These are phyloP conservation scores for Aspergillus fumigatiaffinis DNA, from an alignment of 2,329 filamentous ascomycete species.

Conservation along the genomic window DNA sequence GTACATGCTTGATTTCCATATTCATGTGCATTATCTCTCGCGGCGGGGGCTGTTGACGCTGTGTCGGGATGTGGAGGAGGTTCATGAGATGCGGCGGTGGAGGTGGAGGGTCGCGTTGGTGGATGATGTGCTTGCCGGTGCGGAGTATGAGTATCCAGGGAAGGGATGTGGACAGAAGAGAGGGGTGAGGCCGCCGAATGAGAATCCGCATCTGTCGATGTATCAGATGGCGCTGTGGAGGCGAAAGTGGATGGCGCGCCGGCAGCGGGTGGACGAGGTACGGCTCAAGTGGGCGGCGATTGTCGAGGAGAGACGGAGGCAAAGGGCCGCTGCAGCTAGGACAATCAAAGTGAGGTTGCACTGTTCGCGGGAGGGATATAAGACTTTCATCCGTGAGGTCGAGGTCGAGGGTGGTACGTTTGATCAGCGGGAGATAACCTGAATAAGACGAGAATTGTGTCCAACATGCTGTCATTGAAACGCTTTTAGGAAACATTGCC, in stretches of 20 bases:
- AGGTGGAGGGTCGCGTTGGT: slow-evolving; percentile 14
- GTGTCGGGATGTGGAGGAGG: slow-evolving; percentile 27
- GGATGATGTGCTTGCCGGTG: neutral
- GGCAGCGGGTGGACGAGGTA: slow-evolving; percentile 4
- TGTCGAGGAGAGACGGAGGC: slow-evolving; percentile 8
- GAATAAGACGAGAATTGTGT: neutral
- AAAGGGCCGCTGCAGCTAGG: neutral
- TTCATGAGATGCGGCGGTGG: slow-evolving; percentile 25
- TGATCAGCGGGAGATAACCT: neutral
- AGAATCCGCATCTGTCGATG: slow-evolving; percentile 3
- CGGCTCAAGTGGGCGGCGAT: slow-evolving; percentile 10
- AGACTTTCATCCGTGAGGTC: slow-evolving; percentile 5
- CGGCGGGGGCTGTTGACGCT: slow-evolving; percentile 21
- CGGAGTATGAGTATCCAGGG: neutral
- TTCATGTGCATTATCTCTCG: slow-evolving; percentile 27
- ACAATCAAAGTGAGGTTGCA: slow-evolving; percentile 6
- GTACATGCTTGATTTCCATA: slow-evolving; percentile 31
- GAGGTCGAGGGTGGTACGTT: slow-evolving; percentile 2
- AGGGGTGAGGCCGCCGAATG: neutral
- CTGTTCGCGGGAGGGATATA: slow-evolving; percentile 2
- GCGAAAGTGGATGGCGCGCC: slow-evolving; percentile 1
- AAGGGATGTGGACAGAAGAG: neutral
- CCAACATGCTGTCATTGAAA: neutral
- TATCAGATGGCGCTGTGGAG: slow-evolving; percentile 12
- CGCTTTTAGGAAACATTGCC: neutral